Conservation (phyloP, 1,284 basidiomycete genomes). For the Fomes fomentarius region DNA sequence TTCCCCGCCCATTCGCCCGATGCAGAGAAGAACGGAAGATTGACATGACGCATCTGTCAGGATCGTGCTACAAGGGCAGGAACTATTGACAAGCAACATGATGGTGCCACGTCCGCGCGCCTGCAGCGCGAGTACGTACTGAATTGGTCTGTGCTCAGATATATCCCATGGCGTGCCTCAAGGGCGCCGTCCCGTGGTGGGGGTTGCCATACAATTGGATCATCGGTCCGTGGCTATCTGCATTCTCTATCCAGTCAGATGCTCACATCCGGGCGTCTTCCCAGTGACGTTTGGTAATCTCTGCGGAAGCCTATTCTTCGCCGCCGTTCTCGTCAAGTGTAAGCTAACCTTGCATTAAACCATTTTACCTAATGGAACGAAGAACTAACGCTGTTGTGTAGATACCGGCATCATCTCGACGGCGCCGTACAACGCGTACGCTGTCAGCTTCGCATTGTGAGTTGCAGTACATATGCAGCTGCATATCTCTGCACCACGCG, state of each 20-base stretch:
- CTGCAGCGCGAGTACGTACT: too few relatives aligned
- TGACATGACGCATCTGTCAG: conserved; percentile 37
- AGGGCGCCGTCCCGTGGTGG: conserved; percentile 69
- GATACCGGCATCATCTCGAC: conserved; percentile 60
- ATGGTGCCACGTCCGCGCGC: too few relatives aligned
- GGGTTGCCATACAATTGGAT: conserved; percentile 67
- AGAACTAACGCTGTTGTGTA: not conserved
- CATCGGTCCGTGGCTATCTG: conserved; percentile 49
- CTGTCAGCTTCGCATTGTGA: conserved; percentile 57
- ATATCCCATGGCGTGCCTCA: conserved; percentile 69
- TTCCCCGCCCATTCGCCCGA: not conserved
- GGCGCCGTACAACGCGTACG: conserved; percentile 59
- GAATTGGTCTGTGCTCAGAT: too few relatives aligned
- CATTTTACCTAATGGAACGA: too few relatives aligned
- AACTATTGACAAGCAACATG: conserved; percentile 77
- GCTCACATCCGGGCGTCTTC: too few relatives aligned
- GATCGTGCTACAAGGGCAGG: conserved; percentile 73
- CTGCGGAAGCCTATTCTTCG: conserved; percentile 72
- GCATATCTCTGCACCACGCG: too few relatives aligned
- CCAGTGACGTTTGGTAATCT: conserved; percentile 75
- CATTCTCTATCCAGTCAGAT: not conserved
- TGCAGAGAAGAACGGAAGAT: not conserved
- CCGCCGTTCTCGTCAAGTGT: conserved; percentile 69
- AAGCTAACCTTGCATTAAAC: conserved; percentile 23
- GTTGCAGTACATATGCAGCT: conserved; percentile 22